Evolutionary conservation across 2,329 filamentous ascomycete species (phyloP).

Genomic region (Ceratocystis papillata): DNA sequence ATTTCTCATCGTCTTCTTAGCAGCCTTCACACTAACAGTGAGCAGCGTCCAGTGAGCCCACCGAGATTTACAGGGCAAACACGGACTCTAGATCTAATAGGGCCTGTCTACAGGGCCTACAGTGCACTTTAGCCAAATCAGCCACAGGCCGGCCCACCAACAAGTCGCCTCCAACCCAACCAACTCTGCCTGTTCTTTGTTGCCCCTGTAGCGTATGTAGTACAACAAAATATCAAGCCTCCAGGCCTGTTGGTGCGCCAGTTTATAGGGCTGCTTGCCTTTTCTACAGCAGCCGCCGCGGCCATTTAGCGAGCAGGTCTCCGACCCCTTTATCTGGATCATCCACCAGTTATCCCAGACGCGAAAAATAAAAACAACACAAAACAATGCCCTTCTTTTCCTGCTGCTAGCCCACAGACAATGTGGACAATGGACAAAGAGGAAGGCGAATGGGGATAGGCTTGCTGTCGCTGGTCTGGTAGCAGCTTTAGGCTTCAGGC

Average conservation of each 20-base stretch:
- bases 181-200: too few relatives aligned
- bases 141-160: not conserved
- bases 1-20: too few relatives aligned
- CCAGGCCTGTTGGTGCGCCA: not conserved
- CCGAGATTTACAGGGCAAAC: not conserved
- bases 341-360: not conserved
- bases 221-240: not conserved
- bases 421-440: not conserved
- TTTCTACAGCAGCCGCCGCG: not conserved
- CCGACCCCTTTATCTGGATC: too few relatives aligned
- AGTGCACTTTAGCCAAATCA: not conserved
- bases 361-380: not conserved
- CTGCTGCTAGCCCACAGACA: not conserved
- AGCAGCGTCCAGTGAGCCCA: not conserved
- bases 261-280: not conserved
- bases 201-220: not conserved
- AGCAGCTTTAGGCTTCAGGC: too few relatives aligned
- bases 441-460: not conserved
- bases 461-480: too few relatives aligned
- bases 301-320: too few relatives aligned
- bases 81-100: too few relatives aligned
- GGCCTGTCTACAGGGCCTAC: not conserved
- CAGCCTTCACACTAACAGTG: too few relatives aligned
- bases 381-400: not conserved
- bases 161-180: not conserved